These are phyloP conservation scores for Colletotrichum lini DNA, from an alignment of 2,329 filamentous ascomycete genomes.

Conservation along the genomic window DNA sequence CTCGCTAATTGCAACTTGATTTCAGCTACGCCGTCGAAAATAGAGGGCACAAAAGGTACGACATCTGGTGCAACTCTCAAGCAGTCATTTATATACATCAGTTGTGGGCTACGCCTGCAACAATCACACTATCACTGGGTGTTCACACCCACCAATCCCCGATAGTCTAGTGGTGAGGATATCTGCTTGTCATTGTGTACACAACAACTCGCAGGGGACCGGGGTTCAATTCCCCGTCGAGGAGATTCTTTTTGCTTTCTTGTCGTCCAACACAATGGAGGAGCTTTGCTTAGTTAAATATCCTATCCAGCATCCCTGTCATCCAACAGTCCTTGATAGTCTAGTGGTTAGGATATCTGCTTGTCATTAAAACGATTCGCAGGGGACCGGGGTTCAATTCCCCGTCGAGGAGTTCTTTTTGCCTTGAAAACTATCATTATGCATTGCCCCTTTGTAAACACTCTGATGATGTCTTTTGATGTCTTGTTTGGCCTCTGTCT, in stretches of 20 bases:
- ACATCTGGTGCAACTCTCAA: accelerated
- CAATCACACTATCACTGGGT: constrained; percentile 16
- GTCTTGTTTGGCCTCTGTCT: too few relatives aligned
- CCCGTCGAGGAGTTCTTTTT: too few relatives aligned
- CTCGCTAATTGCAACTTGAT: too few relatives aligned
- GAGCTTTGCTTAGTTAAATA: background rate
- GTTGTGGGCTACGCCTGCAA: background rate
- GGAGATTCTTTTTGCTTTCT: constrained; percentile 21
- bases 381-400: too few relatives aligned
- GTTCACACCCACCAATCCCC: constrained; percentile 11
- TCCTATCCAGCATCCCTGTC: too few relatives aligned
- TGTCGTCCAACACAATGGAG: accelerated
- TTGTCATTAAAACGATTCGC: too few relatives aligned
- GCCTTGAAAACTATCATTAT: too few relatives aligned
- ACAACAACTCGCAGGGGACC: constrained; percentile 35
- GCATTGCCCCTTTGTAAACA: too few relatives aligned
- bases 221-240: constrained; percentile 43
- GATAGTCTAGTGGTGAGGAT: constrained; percentile 43
- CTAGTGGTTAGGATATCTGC: too few relatives aligned
- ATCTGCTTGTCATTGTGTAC: constrained; percentile 31
- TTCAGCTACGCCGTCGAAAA: too few relatives aligned
- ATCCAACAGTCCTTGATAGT: too few relatives aligned
- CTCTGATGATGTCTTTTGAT: too few relatives aligned
- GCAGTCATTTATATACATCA: background rate
- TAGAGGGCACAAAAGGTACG: background rate